A percentile compares a stretch with the other conserved stretches of the same genome.
Conservation (phyloP, 2,329 filamentous ascomycete genomes). For the Aschersonia sp. region DNA sequence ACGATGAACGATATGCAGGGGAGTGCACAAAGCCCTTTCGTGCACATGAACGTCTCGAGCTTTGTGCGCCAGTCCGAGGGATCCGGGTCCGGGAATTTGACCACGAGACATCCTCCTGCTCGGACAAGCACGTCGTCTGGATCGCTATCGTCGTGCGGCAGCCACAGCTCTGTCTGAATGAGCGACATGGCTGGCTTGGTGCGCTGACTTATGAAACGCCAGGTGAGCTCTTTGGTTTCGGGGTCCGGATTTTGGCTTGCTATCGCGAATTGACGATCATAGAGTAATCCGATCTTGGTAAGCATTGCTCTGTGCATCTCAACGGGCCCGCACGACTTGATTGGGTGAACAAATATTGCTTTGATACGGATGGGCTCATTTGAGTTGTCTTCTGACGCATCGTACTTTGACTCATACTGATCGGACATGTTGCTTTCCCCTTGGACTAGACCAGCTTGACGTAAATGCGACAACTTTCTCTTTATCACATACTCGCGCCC, state of each 20-base stretch:
- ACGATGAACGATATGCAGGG: neutral
- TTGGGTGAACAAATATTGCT: conserved; percentile 13
- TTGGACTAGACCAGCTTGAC: conserved; percentile 6
- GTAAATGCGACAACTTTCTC: conserved; percentile 5
- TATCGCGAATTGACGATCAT: conserved; percentile 14
- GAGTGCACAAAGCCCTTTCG: neutral
- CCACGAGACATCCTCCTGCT: neutral
- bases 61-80: neutral
- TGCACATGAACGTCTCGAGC: neutral
- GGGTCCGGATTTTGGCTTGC: conserved; percentile 11
- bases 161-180: conserved; percentile 1
- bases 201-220: conserved; percentile 15
- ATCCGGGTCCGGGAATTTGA: conserved; percentile 2
- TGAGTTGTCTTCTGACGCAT: neutral
- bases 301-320: conserved; percentile 10
- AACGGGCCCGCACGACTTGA: conserved; percentile 14
- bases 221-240: neutral
- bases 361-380: conserved; percentile 10
- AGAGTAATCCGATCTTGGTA: conserved; percentile 10
- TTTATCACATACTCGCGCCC: neutral
- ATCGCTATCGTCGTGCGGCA: neutral
- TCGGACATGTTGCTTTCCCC: conserved; percentile 11
- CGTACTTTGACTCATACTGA: conserved; percentile 8
- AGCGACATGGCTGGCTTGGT: conserved; percentile 2
- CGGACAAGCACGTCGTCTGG: neutral